These are phyloP conservation scores for Phoenix dactylifera DNA, from an alignment of 176 grass and related monocot genomes.

Conservation along the genomic window DNA sequence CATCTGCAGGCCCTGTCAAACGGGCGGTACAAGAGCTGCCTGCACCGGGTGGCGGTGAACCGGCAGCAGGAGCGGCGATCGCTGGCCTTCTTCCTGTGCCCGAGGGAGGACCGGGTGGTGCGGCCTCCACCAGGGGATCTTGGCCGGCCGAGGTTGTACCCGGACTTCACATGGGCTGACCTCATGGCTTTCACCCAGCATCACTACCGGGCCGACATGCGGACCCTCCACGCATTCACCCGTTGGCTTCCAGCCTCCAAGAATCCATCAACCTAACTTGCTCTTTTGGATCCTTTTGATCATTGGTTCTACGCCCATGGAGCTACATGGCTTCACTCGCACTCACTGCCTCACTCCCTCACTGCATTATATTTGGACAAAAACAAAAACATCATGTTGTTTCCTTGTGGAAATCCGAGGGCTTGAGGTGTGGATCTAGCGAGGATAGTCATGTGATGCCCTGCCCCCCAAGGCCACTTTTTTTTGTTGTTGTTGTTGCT, in stretches of 20 bases:
- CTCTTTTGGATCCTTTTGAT: too few species aligned
- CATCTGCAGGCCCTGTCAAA: slow-evolving; percentile 65
- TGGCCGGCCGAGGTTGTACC: slow-evolving; percentile 36
- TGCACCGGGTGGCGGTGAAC: slow-evolving; percentile 87
- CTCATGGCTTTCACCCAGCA: slow-evolving; percentile 79
- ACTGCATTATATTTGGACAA: too few species aligned
- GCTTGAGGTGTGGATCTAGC: too few species aligned
- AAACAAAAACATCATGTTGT: too few species aligned
- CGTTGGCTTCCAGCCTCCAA: slow-evolving; percentile 27
- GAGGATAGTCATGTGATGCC: too few species aligned
- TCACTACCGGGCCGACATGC: slow-evolving; percentile 71
- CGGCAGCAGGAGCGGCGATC: slow-evolving; percentile 49
- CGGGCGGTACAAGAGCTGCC: slow-evolving; percentile 87
- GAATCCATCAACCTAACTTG: too few species aligned
- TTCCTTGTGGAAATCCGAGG: too few species aligned
- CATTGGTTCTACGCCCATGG: too few species aligned
- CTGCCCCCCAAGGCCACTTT: too few species aligned
- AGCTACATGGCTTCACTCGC: too few species aligned
- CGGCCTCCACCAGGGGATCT: slow-evolving; percentile 32
- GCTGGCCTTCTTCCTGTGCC: slow-evolving; percentile 89
- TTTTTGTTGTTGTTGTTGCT: too few species aligned
- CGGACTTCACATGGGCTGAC: slow-evolving; percentile 91
- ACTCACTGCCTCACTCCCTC: too few species aligned
- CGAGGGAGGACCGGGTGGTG: slow-evolving; percentile 68
- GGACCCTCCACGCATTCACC: slow-evolving; percentile 63